Evolutionary conservation across 2,329 filamentous ascomycete genomes (phyloP).

Genomic region (Bipolaris gigantea): DNA sequence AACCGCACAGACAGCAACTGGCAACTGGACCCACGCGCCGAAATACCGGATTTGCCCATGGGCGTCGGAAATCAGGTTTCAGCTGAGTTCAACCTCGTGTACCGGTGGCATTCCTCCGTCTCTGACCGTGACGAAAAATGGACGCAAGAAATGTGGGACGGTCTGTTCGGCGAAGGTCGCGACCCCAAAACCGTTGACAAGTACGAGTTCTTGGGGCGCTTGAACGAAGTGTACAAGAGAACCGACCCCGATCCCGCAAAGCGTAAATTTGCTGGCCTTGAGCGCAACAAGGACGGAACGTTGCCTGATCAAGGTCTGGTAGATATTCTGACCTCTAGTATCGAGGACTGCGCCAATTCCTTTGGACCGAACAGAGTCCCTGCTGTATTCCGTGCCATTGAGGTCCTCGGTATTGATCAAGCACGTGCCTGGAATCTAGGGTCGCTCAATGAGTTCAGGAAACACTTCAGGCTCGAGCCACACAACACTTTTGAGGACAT

Average conservation of each 20-base stretch:
- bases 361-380: constrained; percentile 70
- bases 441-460: constrained; percentile 81
- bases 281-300: constrained; percentile 66
- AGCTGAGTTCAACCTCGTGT: constrained; percentile 86
- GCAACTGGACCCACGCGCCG: constrained; percentile 76
- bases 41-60: constrained; percentile 65
- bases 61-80: constrained; percentile 83
- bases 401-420: constrained; percentile 79
- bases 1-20: constrained; percentile 74
- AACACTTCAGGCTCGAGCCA: constrained; percentile 75
- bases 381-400: constrained; percentile 70
- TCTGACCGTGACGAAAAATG: constrained; percentile 75
- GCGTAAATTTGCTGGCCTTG: constrained; percentile 67
- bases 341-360: constrained; percentile 71
- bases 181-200: constrained; percentile 59
- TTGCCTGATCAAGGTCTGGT: constrained; percentile 78
- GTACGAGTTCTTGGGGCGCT: constrained; percentile 62
- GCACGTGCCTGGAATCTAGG: constrained; percentile 76
- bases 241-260: constrained; percentile 68
- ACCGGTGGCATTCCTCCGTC: constrained; percentile 84
- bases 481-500: constrained; percentile 82
- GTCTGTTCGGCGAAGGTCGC: constrained; percentile 50
- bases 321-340: constrained; percentile 65
- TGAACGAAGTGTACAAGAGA: constrained; percentile 63
- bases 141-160: constrained; percentile 63